phyloP scores from a whole-genome alignment of 768 basidiomycete species.

The Phlebiopsis flavidoalba region DNA sequence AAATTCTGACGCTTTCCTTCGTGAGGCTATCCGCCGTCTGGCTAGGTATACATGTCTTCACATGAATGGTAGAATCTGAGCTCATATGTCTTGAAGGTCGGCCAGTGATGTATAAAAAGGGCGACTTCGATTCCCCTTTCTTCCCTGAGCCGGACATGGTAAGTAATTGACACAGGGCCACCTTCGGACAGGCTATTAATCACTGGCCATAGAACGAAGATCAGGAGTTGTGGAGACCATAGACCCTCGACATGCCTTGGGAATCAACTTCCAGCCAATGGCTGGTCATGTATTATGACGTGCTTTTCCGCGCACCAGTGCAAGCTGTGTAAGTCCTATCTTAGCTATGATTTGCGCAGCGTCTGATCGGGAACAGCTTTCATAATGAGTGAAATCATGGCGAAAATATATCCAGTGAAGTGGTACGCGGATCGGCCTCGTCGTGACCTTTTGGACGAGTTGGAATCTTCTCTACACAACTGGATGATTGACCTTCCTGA shows the following conservation, averaged over 20 bases:
- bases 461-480: slow-evolving; percentile 67
- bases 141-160: slow-evolving; percentile 54
- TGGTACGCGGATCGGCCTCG: slow-evolving; percentile 39
- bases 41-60: slow-evolving; percentile 44
- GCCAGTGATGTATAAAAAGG: slow-evolving; percentile 60
- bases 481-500: slow-evolving; percentile 72
- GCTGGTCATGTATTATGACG: slow-evolving; percentile 44
- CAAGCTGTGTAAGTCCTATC: slow-evolving; percentile 45
- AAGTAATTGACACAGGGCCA: slow-evolving; percentile 6
- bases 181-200: neutral
- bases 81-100: slow-evolving; percentile 38
- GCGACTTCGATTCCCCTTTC: slow-evolving; percentile 51
- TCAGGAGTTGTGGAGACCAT: slow-evolving; percentile 48
- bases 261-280: slow-evolving; percentile 36
- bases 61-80: neutral
- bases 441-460: slow-evolving; percentile 41
- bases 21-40: slow-evolving; percentile 66
- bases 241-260: slow-evolving; percentile 33
- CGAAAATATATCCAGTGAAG: slow-evolving; percentile 66
- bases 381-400: slow-evolving; percentile 63
- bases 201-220: slow-evolving; percentile 48
- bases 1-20: neutral
- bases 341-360: neutral
- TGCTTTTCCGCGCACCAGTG: slow-evolving; percentile 54
- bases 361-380: slow-evolving; percentile 36